These are phyloP conservation scores for Xylaria multiplex DNA, from an alignment of 2,329 filamentous ascomycete species.

Conservation along the genomic window DNA sequence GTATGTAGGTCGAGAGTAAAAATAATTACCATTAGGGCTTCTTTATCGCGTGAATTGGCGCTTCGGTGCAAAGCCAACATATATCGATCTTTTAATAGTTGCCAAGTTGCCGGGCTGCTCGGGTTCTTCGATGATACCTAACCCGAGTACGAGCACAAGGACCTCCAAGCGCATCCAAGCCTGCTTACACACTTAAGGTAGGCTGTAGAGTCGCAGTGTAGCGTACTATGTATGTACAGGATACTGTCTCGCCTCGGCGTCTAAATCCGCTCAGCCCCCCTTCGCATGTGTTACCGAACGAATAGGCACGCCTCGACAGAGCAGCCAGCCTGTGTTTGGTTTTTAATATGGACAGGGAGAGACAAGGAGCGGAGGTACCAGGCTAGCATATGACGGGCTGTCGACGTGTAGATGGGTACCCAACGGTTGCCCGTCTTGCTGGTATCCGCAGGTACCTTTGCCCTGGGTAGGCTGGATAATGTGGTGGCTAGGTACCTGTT, in stretches of 20 bases:
- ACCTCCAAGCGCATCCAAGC: background rate
- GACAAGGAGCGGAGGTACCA: no score
- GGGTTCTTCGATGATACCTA: conserved; percentile 8
- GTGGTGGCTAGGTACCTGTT: no score
- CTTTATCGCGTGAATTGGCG: background rate
- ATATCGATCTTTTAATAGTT: conserved; percentile 22
- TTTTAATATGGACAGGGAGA: conserved; percentile 38
- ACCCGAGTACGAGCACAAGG: conserved; percentile 26
- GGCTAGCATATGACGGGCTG: no score
- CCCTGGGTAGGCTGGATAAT: no score
- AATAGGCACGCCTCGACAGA: conserved; percentile 29
- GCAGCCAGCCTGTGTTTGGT: conserved; percentile 36
- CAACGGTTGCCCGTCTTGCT: background rate
- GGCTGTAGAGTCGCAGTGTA: background rate
- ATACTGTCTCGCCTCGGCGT: conserved; percentile 33
- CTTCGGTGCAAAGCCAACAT: background rate
- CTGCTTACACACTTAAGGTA: background rate
- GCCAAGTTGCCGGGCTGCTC: conserved; percentile 17
- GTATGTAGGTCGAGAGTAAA: background rate
- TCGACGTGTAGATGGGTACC: no score
- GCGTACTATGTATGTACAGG: background rate
- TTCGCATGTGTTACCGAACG: conserved; percentile 35
- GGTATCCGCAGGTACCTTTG: no score
- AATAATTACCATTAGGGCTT: background rate
- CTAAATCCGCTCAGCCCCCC: conserved; percentile 41